Percentiles rank a stretch among this genome's conserved stretches.
phyloP scores from a whole-genome alignment of 139 green algal species.

The Auxenochlorella pyrenoidosa region DNA sequence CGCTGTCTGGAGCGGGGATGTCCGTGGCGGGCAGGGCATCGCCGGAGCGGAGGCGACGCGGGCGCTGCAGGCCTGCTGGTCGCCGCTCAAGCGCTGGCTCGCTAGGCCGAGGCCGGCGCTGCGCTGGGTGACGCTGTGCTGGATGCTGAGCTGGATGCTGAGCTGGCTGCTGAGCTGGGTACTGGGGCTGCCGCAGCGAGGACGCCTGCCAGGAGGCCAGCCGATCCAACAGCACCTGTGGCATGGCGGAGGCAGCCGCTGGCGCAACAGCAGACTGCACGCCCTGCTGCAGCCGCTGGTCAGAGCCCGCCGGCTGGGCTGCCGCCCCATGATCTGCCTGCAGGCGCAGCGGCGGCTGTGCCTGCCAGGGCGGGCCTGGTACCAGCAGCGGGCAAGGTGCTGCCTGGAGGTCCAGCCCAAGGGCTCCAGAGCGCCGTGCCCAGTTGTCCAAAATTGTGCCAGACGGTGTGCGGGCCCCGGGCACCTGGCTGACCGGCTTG shows the following conservation, averaged over 20 bases:
- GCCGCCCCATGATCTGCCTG: not conserved
- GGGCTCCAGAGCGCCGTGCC: not conserved
- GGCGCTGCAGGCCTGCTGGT: too few species aligned
- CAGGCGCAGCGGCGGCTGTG: not conserved
- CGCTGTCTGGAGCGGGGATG: not conserved
- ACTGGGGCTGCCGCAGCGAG: too few species aligned
- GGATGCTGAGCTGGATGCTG: not conserved
- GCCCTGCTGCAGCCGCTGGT: too few species aligned
- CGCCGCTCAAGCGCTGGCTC: too few species aligned
- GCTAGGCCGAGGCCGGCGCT: too few species aligned
- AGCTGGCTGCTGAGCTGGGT: not conserved
- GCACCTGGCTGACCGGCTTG: not conserved
- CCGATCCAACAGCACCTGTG: not conserved
- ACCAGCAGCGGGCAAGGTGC: not conserved
- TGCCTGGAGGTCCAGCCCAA: not conserved
- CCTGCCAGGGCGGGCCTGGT: not conserved
- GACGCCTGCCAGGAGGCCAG: not conserved
- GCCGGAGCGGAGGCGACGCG: not conserved
- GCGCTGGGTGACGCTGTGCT: not conserved
- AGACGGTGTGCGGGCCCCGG: not conserved
- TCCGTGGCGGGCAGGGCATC: not conserved
- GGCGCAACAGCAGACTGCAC: not conserved
- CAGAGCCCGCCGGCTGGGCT: not conserved
- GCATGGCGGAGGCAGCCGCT: not conserved
- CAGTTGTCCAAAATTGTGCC: not conserved